Conservation (phyloP, 495 filamentous ascomycete genomes). For the Aspergillus carlsbadensis region DNA sequence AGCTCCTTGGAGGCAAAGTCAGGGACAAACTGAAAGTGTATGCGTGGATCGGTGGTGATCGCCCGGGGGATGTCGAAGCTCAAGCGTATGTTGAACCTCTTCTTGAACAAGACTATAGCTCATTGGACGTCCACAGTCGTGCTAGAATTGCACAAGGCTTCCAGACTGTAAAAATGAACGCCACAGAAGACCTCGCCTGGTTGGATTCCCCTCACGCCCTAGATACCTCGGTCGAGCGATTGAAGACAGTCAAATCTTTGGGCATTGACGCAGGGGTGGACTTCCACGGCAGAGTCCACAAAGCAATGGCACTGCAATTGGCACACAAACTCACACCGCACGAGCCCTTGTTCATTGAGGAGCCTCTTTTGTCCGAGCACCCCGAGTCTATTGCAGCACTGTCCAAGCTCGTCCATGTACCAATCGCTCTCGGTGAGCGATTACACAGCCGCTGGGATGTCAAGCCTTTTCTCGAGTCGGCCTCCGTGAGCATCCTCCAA, state of each 20-base stretch:
- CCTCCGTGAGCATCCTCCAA: slow-evolving; percentile 68
- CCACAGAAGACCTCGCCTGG: slow-evolving; percentile 74
- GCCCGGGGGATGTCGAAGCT: slow-evolving; percentile 61
- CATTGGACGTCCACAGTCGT: slow-evolving; percentile 48
- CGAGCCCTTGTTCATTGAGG: slow-evolving; percentile 71
- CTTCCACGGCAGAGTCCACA: slow-evolving; percentile 76
- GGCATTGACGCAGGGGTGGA: slow-evolving; percentile 72
- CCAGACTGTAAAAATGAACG: slow-evolving; percentile 76
- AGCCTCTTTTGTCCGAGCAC: slow-evolving; percentile 71
- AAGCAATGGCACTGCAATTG: slow-evolving; percentile 76
- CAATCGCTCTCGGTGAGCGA: slow-evolving; percentile 76
- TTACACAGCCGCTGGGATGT: slow-evolving; percentile 74
- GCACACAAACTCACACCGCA: slow-evolving; percentile 68
- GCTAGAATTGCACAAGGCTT: slow-evolving; percentile 68
- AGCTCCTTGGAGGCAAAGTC: slow-evolving; percentile 71
- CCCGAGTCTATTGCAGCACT: slow-evolving; percentile 65
- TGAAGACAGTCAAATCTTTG: slow-evolving; percentile 64
- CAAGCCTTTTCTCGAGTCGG: slow-evolving; percentile 65
- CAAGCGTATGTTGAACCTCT: slow-evolving; percentile 4
- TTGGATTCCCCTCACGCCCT: slow-evolving; percentile 66
- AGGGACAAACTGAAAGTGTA: slow-evolving; percentile 72
- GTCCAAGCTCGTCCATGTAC: slow-evolving; percentile 55
- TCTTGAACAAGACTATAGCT: background rate
- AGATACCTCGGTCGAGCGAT: slow-evolving; percentile 58
- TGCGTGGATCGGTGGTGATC: slow-evolving; percentile 79